phyloP scores from a whole-genome alignment of 2,329 filamentous ascomycete genomes.

The Penicillium sp. region DNA sequence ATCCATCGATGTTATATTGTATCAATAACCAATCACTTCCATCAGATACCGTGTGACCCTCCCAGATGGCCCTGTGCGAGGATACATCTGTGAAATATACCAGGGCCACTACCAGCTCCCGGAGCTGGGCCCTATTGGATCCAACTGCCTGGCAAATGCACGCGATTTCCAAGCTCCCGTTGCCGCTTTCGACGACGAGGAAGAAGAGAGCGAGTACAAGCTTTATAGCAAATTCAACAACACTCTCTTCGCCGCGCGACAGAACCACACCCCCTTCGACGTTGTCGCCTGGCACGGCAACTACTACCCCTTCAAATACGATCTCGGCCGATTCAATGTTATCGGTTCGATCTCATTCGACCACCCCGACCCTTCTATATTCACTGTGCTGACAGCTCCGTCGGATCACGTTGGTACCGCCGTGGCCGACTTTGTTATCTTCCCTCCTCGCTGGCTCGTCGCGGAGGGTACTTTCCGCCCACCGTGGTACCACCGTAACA shows the following conservation, averaged over 20 bases:
- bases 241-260: constrained; percentile 62
- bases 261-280: constrained; percentile 72
- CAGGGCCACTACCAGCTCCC: constrained; percentile 70
- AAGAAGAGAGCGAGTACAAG: constrained; percentile 52
- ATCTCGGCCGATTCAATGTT: constrained; percentile 72
- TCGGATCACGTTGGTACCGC: constrained; percentile 60
- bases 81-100: constrained; percentile 74
- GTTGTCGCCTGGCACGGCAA: constrained; percentile 78
- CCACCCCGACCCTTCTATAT: constrained; percentile 76
- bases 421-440: constrained; percentile 64
- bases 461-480: constrained; percentile 60
- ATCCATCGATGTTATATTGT: background rate
- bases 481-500: constrained; percentile 65
- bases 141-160: constrained; percentile 70
- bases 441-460: constrained; percentile 63
- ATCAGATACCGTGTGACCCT: constrained; percentile 66
- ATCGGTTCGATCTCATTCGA: constrained; percentile 72
- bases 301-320: constrained; percentile 80
- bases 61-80: constrained; percentile 59
- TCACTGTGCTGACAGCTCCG: constrained; percentile 63
- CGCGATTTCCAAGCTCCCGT: constrained; percentile 73
- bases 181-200: constrained; percentile 63
- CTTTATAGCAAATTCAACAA: constrained; percentile 67
- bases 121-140: constrained; percentile 70
- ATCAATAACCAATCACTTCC: background rate